Conservation (phyloP, 345 rosid genomes). For the Syzygium jambos region DNA sequence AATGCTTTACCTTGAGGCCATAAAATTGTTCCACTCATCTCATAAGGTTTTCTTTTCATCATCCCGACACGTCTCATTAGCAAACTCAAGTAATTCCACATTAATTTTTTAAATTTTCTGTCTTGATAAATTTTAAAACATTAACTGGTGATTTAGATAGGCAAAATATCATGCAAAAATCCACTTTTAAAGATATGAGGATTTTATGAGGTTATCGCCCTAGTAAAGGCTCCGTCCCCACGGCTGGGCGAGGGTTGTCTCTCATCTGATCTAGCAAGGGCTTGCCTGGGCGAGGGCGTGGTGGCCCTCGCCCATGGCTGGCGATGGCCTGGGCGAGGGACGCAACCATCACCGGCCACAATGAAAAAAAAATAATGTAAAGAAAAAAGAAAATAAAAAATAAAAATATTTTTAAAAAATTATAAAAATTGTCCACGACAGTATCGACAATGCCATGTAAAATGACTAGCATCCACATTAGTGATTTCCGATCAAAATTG, state of each 20-base stretch:
- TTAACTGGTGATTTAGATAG: not conserved
- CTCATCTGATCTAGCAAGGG: not conserved
- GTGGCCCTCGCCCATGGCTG: no score
- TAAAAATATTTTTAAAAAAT: no score
- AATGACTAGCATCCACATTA: fast-evolving
- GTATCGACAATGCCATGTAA: no score
- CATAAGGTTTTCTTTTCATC: not conserved
- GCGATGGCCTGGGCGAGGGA: not conserved
- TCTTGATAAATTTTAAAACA: not conserved
- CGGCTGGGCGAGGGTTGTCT: not conserved
- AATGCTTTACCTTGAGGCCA: not conserved
- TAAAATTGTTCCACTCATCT: not conserved
- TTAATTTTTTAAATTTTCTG: not conserved
- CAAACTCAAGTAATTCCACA: not conserved
- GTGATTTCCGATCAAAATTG: no score
- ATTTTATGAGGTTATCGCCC: not conserved
- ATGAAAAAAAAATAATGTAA: not conserved
- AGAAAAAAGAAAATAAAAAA: no score
- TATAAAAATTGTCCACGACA: no score
- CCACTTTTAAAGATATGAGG: not conserved
- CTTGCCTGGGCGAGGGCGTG: not conserved
- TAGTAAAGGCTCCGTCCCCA: not conserved
- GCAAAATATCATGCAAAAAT: not conserved
- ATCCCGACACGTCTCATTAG: not conserved
- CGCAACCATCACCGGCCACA: no score